Evolutionary conservation across 345 rosid species (phyloP), one percentile per base, ranked within the genome.

Genomic region (Ricinus communis): DNA sequence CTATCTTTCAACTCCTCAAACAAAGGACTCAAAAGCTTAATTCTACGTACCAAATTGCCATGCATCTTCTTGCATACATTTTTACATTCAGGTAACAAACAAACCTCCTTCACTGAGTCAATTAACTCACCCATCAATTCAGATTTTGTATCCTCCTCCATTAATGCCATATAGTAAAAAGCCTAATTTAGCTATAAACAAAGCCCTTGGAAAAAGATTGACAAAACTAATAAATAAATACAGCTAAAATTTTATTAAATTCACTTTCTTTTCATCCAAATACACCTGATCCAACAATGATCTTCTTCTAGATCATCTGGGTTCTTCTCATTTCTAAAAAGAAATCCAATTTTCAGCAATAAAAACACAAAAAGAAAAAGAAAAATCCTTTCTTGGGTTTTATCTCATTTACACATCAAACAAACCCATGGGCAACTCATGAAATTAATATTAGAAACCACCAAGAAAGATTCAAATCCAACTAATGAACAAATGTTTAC

Each of bases 21-120:
- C 87, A 92, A 81, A 79, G 99, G 98, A 76, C 94, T 85, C 80
- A 95, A 83, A 38, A 95, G 89, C 91, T 91, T 92, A 76, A 95
- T 88, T 76, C 99, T 85, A 40, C 99, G 93, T 46, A 83, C 85
- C 83, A 92, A 82, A 84, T 90, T 87, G 38, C 91, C 90, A 74
- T 90, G 87, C 90, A 84, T 82, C 84, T 74, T 88, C 78, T 84
- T 89, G 71, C 82, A 81, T 16, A 85, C 69, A 74, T 82, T 86
- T 64, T 69, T 83, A 38, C 88, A 87, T 81, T 84, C 89, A 5
- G 87, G 85, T 51, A 90, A 80, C 75, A 82, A 86, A 7, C 88
- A 85, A 64, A 92, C 81, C 86, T 82, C 90, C 80, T 80, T 92
- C 50, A 92, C 83, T 5, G 81, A 83, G 75, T 81, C 91, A 66